Percentiles rank a stretch among this genome's conserved stretches.
Evolutionary conservation across 176 grass and related monocot genomes (phyloP).

Genomic region (Musa itinerans): DNA sequence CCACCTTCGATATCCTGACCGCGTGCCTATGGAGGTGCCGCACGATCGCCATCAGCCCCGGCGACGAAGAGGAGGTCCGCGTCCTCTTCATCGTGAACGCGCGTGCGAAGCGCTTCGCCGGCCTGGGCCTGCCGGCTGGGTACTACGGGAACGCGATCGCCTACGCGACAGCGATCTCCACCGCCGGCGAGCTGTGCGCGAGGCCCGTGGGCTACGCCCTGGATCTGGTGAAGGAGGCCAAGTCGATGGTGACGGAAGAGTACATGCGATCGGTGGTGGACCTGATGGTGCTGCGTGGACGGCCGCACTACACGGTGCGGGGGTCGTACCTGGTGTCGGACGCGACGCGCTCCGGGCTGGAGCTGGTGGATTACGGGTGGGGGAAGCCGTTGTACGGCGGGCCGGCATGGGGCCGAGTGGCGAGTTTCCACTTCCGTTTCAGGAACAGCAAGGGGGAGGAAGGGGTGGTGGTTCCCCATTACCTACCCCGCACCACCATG

Average conservation of each 20-base stretch:
- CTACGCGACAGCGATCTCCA: conserved; percentile 42
- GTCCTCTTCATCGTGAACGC: conserved; percentile 61
- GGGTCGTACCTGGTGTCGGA: conserved; percentile 68
- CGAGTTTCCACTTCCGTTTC: conserved; percentile 43
- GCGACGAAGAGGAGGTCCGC: conserved; percentile 38
- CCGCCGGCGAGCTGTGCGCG: conserved; percentile 30
- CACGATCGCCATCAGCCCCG: conserved; percentile 38
- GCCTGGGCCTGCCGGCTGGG: conserved; percentile 35
- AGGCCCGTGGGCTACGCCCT: conserved; percentile 37
- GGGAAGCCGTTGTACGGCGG: conserved; percentile 42
- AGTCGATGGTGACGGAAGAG: conserved; percentile 41
- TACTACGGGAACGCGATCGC: conserved; percentile 77
- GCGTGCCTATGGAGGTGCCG: conserved; percentile 61
- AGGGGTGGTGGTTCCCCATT: conserved; percentile 45
- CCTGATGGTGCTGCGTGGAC: conserved; percentile 31
- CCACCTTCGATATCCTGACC: conserved; percentile 51
- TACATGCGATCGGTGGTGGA: conserved; percentile 65
- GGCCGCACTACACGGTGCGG: conserved; percentile 28
- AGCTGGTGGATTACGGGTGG: conserved; percentile 68
- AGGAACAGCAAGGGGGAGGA: conserved; percentile 53
- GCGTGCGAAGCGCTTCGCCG: conserved; percentile 19
- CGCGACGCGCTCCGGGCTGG: conserved; percentile 44
- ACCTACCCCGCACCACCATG: conserved; percentile 54
- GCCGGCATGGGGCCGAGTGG: conserved; percentile 45
- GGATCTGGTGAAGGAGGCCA: conserved; percentile 55